phyloP scores from a whole-genome alignment of 2,329 filamentous ascomycete genomes.

The Fusarium solani-melongenae region DNA sequence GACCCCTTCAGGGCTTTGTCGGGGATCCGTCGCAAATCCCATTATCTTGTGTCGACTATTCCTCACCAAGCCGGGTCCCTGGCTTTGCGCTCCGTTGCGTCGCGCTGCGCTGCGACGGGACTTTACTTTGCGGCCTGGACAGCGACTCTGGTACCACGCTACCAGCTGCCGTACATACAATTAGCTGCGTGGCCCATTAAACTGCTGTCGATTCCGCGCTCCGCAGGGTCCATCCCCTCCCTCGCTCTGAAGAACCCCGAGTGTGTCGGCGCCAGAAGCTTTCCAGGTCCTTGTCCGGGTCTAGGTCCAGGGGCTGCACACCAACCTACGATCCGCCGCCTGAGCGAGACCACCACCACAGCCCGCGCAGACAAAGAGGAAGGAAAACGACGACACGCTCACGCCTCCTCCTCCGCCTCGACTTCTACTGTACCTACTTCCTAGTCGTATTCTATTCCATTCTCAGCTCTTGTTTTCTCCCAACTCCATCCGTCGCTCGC shows the following conservation, averaged over 20 bases:
- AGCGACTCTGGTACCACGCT: not conserved
- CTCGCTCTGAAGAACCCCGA: not conserved
- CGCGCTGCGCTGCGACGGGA: conserved; percentile 12
- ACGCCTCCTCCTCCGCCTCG: conserved; percentile 13
- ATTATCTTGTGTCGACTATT: conserved; percentile 10
- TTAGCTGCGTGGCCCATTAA: not conserved
- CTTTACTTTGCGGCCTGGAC: conserved; percentile 8
- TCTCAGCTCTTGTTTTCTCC: conserved; percentile 4
- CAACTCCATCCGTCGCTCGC: conserved; percentile 20
- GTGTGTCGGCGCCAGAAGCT: conserved; percentile 21
- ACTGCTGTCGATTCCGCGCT: conserved; percentile 20
- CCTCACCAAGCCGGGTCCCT: conserved; percentile 1
- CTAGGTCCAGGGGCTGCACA: conserved; percentile 37
- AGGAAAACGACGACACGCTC: conserved; percentile 33
- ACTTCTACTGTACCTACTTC: conserved; percentile 4
- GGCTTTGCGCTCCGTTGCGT: not conserved
- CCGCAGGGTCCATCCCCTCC: conserved; percentile 8
- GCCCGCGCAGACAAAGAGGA: conserved; percentile 13
- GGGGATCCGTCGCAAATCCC: conserved; percentile 36
- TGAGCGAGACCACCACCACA: conserved; percentile 28
- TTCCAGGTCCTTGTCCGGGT: conserved; percentile 22
- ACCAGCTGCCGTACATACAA: not conserved
- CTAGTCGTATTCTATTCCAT: not conserved
- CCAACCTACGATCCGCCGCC: conserved; percentile 18
- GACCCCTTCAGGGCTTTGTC: conserved; percentile 23